Conservation (phyloP, 139 green algal species). For the Prasinococcaceae sp. region DNA sequence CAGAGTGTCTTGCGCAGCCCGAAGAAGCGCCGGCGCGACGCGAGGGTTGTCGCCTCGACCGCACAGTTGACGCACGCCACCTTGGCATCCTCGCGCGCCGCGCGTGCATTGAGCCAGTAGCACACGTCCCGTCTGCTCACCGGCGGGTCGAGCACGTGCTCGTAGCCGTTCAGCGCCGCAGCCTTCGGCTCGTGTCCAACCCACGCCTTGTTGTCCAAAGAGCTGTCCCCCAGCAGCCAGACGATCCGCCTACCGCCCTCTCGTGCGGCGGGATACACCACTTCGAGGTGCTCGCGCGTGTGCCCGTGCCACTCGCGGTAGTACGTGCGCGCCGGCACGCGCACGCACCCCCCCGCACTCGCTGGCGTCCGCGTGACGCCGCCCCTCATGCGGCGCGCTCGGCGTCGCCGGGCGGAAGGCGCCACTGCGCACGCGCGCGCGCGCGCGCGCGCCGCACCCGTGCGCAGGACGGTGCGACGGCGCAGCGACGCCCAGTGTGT, state of each 20-base stretch:
- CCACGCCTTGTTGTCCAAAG: slow-evolving; percentile 12
- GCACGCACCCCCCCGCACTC: too few species aligned
- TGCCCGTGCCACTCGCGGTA: background rate
- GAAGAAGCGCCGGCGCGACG: background rate
- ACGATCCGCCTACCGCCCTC: background rate
- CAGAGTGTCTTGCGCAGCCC: background rate
- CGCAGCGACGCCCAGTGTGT: too few species aligned
- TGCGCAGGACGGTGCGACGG: too few species aligned
- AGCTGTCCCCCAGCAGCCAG: slow-evolving; percentile 1
- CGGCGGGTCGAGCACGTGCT: background rate
- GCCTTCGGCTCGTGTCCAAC: background rate
- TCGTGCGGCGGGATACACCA: background rate
- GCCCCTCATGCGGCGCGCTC: too few species aligned
- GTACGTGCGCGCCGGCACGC: background rate
- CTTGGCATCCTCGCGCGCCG: background rate
- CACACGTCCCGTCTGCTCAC: background rate
- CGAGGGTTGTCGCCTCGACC: slow-evolving; percentile 7
- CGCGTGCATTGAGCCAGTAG: slow-evolving; percentile 2
- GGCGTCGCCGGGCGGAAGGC: too few species aligned
- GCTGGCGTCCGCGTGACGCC: too few species aligned
- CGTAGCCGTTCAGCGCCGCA: slow-evolving; percentile 2
- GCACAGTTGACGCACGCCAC: slow-evolving; percentile 3
- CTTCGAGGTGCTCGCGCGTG: background rate
- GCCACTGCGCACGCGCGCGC: too few species aligned
- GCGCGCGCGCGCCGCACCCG: too few species aligned